A percentile compares a stretch with the other conserved stretches of the same genome.
phyloP scores from a whole-genome alignment of 1,139 yeast genomes.

The Yamadazyma triangularis region DNA sequence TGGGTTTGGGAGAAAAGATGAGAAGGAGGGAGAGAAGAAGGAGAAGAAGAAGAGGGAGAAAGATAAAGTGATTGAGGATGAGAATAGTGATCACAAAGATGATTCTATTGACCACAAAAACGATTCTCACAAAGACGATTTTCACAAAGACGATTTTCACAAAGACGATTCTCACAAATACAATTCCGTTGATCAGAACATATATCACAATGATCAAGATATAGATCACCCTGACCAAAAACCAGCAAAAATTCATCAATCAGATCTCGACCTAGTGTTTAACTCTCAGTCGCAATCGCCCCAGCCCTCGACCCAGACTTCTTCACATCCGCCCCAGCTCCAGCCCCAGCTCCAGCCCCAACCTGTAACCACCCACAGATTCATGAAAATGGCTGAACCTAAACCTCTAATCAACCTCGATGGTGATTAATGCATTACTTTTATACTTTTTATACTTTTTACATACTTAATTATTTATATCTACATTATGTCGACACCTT shows the following conservation, averaged over 20 bases:
- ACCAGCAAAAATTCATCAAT: constrained; percentile 3
- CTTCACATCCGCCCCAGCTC: background rate
- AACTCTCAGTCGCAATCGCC: too few species aligned
- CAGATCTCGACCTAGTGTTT: constrained; percentile 10
- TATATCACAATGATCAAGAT: too few species aligned
- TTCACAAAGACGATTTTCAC: too few species aligned
- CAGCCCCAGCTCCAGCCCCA: too few species aligned
- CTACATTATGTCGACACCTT: constrained; percentile 20
- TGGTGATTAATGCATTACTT: constrained; percentile 6
- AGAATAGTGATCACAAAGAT: too few species aligned
- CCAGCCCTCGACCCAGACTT: too few species aligned
- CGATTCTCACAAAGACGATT: too few species aligned
- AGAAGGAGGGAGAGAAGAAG: background rate
- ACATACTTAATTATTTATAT: background rate
- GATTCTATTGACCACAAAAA: too few species aligned
- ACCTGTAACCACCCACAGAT: constrained; percentile 6
- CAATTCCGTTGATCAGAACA: too few species aligned
- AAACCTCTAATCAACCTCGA: constrained; percentile 12
- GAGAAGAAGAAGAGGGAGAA: constrained; percentile 1
- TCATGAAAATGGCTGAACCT: constrained; percentile 13
- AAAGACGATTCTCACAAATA: too few species aligned
- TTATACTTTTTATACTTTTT: constrained; percentile 2
- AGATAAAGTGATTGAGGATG: too few species aligned
- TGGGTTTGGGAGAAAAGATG: constrained; percentile 1
- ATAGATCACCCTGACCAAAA: too few species aligned